These are phyloP conservation scores for Closterium sp. DNA, from an alignment of 139 green algal genomes.

Conservation along the genomic window DNA sequence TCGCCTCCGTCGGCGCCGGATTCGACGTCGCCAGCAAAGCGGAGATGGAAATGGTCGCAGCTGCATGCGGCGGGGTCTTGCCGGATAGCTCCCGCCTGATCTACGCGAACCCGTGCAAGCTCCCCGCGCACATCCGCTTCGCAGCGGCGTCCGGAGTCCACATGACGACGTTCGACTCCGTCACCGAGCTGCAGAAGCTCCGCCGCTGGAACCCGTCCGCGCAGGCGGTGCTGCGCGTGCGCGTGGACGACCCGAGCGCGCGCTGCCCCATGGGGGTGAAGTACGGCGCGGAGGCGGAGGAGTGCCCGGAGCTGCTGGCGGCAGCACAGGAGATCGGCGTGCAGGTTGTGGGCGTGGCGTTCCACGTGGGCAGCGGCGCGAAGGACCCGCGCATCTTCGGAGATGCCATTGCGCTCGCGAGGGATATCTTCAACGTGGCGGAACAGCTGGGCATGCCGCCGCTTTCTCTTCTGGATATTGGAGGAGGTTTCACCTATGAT, in stretches of 20 bases:
- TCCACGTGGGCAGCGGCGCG: constrained; percentile 89
- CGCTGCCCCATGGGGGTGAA: constrained; percentile 78
- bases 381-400: constrained; percentile 71
- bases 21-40: constrained; percentile 92
- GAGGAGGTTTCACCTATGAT: constrained; percentile 84
- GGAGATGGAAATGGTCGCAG: constrained; percentile 80
- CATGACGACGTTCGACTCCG: constrained; percentile 92
- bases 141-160: constrained; percentile 59
- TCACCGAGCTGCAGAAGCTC: constrained; percentile 89
- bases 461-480: constrained; percentile 93
- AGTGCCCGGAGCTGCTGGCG: constrained; percentile 62
- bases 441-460: constrained; percentile 66
- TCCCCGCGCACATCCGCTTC: constrained; percentile 72
- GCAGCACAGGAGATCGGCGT: constrained; percentile 64
- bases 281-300: constrained; percentile 80
- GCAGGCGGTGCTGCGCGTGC: constrained; percentile 83
- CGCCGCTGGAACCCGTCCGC: constrained; percentile 64
- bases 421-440: constrained; percentile 77
- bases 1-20: constrained; percentile 81
- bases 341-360: constrained; percentile 82
- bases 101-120: constrained; percentile 95
- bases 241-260: constrained; percentile 76
- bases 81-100: constrained; percentile 71
- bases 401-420: constrained; percentile 67
- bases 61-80: constrained; percentile 66